Conservation (phyloP, 2,329 filamentous ascomycete genomes). For the Ascochyta clinopodiicola region DNA sequence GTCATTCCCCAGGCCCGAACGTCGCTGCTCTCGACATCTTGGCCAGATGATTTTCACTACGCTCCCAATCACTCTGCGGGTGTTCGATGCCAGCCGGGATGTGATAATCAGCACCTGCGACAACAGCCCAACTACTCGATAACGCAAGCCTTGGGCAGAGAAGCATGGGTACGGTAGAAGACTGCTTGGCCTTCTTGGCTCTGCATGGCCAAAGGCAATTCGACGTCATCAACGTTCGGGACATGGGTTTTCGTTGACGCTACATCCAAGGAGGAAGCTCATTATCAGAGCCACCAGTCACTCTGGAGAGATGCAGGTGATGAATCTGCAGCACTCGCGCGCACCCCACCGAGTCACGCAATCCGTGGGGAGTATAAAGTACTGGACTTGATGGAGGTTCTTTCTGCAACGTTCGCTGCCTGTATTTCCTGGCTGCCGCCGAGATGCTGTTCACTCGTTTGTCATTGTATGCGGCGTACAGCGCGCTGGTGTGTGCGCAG, state of each 20-base stretch:
- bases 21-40: no score
- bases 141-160: not conserved
- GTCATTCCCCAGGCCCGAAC: no score
- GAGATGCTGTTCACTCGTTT: conserved; percentile 18
- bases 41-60: no score
- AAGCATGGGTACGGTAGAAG: conserved; percentile 3
- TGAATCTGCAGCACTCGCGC: not conserved
- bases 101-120: no score
- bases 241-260: conserved; percentile 18
- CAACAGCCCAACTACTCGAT: not conserved
- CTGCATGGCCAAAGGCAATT: conserved; percentile 17
- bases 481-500: conserved; percentile 35
- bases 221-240: conserved; percentile 26
- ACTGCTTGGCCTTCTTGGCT: conserved; percentile 31
- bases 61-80: no score
- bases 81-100: no score
- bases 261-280: conserved; percentile 38
- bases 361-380: conserved; percentile 2
- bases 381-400: not conserved
- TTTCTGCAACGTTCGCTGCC: not conserved
- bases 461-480: conserved; percentile 23
- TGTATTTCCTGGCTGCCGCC: not conserved
- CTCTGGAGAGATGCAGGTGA: not conserved
- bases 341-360: not conserved
- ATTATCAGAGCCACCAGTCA: not conserved